Evolutionary conservation across 257 asterid genomes (phyloP).

Genomic region (Solanum tarapatanum): DNA sequence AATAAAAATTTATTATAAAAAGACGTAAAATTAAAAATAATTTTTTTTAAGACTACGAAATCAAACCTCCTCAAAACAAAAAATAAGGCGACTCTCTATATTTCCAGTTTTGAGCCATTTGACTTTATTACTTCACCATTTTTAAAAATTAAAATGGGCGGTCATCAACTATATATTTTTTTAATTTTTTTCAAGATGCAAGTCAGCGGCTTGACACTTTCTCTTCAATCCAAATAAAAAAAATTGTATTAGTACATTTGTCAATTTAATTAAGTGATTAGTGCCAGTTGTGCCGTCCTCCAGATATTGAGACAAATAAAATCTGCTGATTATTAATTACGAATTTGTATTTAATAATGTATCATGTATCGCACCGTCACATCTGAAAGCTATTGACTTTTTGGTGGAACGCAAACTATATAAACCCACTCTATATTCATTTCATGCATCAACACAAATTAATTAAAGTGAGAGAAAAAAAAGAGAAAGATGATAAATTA

Average conservation of each 20-base stretch:
- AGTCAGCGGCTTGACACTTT: not conserved
- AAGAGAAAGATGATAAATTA: constrained; percentile 34
- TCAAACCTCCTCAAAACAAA: not conserved
- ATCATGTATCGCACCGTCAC: not conserved
- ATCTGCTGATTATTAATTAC: not conserved
- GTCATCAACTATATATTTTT: not conserved
- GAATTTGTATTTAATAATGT: not conserved
- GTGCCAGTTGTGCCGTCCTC: not conserved
- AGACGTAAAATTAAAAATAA: too few species aligned
- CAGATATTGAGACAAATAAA: not conserved
- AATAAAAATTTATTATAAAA: too few species aligned
- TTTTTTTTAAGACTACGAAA: too few species aligned
- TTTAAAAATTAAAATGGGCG: not conserved
- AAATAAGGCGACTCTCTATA: not conserved
- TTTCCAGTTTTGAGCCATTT: not conserved
- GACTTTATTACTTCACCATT: not conserved
- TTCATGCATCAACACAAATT: not conserved
- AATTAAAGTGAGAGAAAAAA: not conserved
- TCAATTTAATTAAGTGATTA: not conserved
- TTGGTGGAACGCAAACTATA: not conserved
- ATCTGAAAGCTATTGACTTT: not conserved
- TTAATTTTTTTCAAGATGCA: not conserved
- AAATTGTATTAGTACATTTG: not conserved
- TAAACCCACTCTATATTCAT: not conserved
- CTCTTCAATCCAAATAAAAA: not conserved